phyloP scores from a whole-genome alignment of 2,329 filamentous ascomycete genomes.

The Raffaelea ambrosiae region DNA sequence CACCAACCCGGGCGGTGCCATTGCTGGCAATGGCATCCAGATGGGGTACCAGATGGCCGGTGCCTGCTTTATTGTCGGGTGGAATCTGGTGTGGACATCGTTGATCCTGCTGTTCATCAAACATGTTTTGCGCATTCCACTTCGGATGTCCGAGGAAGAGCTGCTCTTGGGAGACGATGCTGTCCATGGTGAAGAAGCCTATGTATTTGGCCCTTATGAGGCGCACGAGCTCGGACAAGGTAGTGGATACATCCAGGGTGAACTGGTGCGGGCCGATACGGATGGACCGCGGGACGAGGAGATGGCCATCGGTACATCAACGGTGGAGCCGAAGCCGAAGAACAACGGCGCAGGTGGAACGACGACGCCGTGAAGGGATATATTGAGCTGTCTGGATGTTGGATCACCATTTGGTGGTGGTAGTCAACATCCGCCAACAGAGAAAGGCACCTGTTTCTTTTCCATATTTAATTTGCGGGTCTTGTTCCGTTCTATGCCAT shows the following conservation, averaged over 20 bases:
- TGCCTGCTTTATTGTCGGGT: constrained; percentile 38
- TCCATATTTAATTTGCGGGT: too few relatives aligned
- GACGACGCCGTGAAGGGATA: constrained; percentile 2
- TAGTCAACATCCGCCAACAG: too few relatives aligned
- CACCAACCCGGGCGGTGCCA: constrained; percentile 35
- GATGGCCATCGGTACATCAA: constrained; percentile 12
- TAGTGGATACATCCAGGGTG: constrained; percentile 6
- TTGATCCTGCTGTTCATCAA: constrained; percentile 42
- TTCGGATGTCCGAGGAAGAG: constrained; percentile 37
- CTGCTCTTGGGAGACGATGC: constrained; percentile 37
- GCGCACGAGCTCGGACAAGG: constrained; percentile 11
- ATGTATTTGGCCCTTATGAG: constrained; percentile 21
- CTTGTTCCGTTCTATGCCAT: too few relatives aligned
- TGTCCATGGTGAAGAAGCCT: constrained; percentile 37
- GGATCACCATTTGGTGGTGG: too few relatives aligned
- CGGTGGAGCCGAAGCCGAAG: constrained; percentile 13
- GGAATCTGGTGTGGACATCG: constrained; percentile 41
- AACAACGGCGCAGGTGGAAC: constrained; percentile 7
- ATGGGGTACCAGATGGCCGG: constrained; percentile 41
- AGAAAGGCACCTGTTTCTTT: too few relatives aligned
- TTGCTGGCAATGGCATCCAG: constrained; percentile 40
- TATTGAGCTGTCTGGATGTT: too few relatives aligned
- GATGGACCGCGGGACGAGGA: constrained; percentile 7
- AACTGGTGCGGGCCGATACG: too few relatives aligned
- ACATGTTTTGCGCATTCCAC: constrained; percentile 35